These are phyloP conservation scores for Manihot esculenta DNA, from an alignment of 441 rosid species.

Conservation along the genomic window DNA sequence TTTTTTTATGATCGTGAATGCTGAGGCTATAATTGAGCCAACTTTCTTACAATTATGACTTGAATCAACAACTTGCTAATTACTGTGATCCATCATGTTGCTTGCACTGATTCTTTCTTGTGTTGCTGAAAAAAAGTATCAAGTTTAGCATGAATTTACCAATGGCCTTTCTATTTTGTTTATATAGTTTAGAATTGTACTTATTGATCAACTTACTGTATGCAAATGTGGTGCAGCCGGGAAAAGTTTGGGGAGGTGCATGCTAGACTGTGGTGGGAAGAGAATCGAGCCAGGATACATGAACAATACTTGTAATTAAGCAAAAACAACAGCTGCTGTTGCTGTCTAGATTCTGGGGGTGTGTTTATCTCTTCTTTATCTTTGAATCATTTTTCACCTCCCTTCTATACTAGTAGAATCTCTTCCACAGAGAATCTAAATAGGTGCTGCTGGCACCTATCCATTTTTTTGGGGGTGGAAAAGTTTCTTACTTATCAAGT, in stretches of 20 bases:
- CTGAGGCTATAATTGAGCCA: conserved; percentile 22
- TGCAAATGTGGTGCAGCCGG: conserved; percentile 56
- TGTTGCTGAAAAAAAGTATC: not conserved
- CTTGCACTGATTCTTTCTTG: conserved; percentile 12
- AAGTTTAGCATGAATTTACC: conserved; percentile 6
- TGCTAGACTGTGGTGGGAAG: conserved; percentile 99
- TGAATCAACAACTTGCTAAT: conserved; percentile 13
- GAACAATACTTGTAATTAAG: conserved; percentile 60
- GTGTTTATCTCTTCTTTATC: conserved; percentile 15
- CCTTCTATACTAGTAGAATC: conserved; percentile 25
- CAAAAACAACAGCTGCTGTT: conserved; percentile 11
- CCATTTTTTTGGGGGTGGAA: conserved; percentile 18
- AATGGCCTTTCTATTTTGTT: too few relatives aligned
- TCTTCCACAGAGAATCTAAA: conserved; percentile 29
- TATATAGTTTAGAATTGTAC: not conserved
- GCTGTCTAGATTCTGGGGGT: conserved; percentile 27
- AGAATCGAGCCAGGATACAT: conserved; percentile 90
- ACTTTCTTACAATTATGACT: conserved; percentile 26
- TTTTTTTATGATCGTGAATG: conserved; percentile 5
- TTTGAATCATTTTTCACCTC: not conserved
- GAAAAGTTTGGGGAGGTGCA: conserved; percentile 96
- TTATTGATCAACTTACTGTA: not conserved
- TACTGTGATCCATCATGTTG: conserved; percentile 22
- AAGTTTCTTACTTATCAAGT: conserved; percentile 12
- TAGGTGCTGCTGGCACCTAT: conserved; percentile 36